phyloP scores from a whole-genome alignment of 331 rosid species.

The Cydonia oblonga region DNA sequence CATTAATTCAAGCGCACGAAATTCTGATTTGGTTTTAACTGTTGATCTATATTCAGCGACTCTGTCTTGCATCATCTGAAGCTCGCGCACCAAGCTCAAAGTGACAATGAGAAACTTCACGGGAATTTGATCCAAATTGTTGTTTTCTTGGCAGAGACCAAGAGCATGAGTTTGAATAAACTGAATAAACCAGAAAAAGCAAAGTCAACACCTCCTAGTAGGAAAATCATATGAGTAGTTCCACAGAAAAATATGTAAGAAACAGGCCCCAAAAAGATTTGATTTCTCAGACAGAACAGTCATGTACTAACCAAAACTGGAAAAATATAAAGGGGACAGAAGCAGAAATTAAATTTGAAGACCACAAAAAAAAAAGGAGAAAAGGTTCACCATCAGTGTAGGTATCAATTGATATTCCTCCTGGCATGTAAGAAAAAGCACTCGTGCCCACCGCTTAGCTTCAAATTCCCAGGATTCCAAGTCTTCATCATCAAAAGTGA shows the following conservation, averaged over 20 bases:
- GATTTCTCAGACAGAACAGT: neutral
- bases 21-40: constrained; percentile 25
- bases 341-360: constrained; percentile 1
- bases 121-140: constrained; percentile 27
- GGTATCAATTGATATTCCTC: constrained; percentile 50
- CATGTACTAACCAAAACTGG: neutral
- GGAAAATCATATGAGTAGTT: neutral
- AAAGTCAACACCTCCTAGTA: constrained; percentile 3
- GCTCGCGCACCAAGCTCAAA: constrained; percentile 66
- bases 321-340: neutral
- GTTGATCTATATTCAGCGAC: constrained; percentile 25
- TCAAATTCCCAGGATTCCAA: constrained; percentile 74
- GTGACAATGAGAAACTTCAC: constrained; percentile 66
- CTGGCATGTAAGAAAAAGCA: constrained; percentile 59
- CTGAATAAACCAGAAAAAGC: constrained; percentile 28
- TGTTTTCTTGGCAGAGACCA: constrained; percentile 39
- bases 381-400: constrained; percentile 45
- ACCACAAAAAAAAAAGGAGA: neutral
- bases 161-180: constrained; percentile 43
- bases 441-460: constrained; percentile 83
- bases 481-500: constrained; percentile 67
- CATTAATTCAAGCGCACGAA: constrained; percentile 17
- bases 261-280: neutral
- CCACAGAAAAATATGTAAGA: neutral
- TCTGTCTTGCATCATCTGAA: constrained; percentile 55